phyloP scores from a whole-genome alignment of 805 yeast genomes.

The Candida vaughaniae region DNA sequence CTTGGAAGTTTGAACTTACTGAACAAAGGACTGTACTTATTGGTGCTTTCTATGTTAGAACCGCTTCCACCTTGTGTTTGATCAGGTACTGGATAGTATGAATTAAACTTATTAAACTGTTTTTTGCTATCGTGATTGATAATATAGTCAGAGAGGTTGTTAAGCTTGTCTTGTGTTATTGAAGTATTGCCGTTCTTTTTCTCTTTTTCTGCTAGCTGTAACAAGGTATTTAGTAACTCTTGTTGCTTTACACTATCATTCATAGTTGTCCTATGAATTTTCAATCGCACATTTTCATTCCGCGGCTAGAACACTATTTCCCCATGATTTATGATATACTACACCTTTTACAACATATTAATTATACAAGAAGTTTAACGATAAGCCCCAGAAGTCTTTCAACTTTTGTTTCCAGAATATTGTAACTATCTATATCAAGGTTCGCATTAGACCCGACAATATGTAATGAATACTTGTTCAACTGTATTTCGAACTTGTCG shows the following conservation, averaged over 20 bases:
- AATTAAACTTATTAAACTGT: slow-evolving; percentile 11
- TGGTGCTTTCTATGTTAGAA: not conserved
- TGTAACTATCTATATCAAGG: slow-evolving; percentile 8
- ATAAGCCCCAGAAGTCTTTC: not conserved
- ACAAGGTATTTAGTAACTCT: slow-evolving; percentile 26
- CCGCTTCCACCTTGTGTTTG: not conserved
- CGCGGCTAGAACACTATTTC: too few species aligned
- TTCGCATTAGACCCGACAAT: slow-evolving; percentile 8
- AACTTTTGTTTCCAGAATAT: not conserved
- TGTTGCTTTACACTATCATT: slow-evolving; percentile 18
- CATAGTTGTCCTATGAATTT: slow-evolving; percentile 9
- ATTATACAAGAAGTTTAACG: too few species aligned
- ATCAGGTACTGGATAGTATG: slow-evolving; percentile 21
- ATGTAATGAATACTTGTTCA: slow-evolving; percentile 8
- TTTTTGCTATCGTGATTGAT: slow-evolving; percentile 13
- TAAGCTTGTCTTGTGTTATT: slow-evolving; percentile 36
- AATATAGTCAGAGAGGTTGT: slow-evolving; percentile 28
- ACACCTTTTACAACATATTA: not conserved
- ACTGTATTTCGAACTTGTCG: slow-evolving; percentile 7
- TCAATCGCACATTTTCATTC: not conserved
- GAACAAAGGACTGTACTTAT: slow-evolving; percentile 30
- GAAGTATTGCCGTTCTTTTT: slow-evolving; percentile 37
- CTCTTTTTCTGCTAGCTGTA: slow-evolving; percentile 36
- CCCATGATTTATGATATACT: not conserved
- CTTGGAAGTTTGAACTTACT: slow-evolving; percentile 28